Conservation (phyloP, 2,329 filamentous ascomycete species). For the Xylaria sp. region DNA sequence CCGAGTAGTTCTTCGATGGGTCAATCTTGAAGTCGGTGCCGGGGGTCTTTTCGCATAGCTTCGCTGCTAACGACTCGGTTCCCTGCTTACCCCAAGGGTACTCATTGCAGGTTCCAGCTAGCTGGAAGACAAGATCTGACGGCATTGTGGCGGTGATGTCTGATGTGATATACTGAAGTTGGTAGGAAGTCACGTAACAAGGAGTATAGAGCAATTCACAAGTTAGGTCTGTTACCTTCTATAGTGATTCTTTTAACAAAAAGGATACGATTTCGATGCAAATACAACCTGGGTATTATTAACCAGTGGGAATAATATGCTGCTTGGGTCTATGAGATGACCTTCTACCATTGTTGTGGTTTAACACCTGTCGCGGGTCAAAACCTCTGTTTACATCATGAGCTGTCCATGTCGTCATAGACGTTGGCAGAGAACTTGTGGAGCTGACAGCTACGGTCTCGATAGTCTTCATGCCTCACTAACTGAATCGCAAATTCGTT, state of each 20-base stretch:
- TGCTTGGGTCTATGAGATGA: too few species aligned
- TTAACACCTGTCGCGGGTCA: background rate
- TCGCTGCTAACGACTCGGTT: conserved; percentile 67
- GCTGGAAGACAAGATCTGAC: conserved; percentile 47
- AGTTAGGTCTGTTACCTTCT: background rate
- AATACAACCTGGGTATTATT: background rate
- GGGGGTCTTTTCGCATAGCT: conserved; percentile 68
- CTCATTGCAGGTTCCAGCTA: conserved; percentile 58
- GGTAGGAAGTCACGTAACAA: background rate
- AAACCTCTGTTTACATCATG: conserved; percentile 23
- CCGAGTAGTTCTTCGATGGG: conserved; percentile 65
- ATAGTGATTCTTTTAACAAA: background rate
- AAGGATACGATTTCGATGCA: background rate
- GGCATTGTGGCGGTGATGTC: background rate
- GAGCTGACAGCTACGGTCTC: background rate
- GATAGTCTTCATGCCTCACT: background rate
- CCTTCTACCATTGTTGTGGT: background rate
- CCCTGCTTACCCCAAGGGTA: conserved; percentile 77
- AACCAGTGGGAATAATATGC: too few species aligned
- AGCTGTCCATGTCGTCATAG: conserved; percentile 36
- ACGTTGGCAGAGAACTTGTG: conserved; percentile 1
- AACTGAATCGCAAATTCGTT: background rate
- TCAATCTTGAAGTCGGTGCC: conserved; percentile 68
- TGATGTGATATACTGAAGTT: background rate
- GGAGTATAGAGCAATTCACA: background rate